Base-by-base conservation (phyloP, 2,329 filamentous ascomycete genomes). In the Ceratocystis variospora region DNA sequence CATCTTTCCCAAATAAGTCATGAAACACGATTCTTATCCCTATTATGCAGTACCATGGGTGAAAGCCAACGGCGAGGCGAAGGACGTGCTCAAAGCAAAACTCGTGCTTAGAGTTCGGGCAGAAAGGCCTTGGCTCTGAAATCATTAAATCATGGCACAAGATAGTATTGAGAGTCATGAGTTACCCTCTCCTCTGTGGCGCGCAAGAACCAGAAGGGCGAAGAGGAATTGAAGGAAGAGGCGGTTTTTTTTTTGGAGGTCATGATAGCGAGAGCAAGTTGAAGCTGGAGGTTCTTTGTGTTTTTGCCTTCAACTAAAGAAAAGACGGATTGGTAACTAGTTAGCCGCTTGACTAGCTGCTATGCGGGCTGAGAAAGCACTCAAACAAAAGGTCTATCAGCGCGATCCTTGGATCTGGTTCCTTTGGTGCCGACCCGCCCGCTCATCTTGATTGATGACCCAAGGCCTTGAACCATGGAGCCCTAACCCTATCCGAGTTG, bases 11-110 rank as follows among this genome's bases (percentile, higher is more conserved):
- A 8, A 31, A 31, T 59, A 31, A 31, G 28, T 25, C 25, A 59
- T 59, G 55, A 59, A 59, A 59, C 55, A 59, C 25, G 28, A 33
- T 59, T 31, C 31, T 31, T 53, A 59, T 59, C 55, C 31, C 55
- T 53, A 59, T 37, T 59, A 31, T 59, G 28, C 28, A 25, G 48
- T 53, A 53, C 48, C 19, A 25, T 25, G 19, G 48, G 19, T 15
- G 48, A 28, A 12, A 28, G 15, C 37, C 37, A 41, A 41, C 37
- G 37, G 37, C 22, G 10, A 28, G 22, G 22, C 19, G 55, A 28
- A 25, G 28, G 55, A 6, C 50, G 25, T 7, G 55, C 25, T 28
- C 48, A 59, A 19, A 59, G 37, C 37, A 41, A 41, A 17, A 37
- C 28, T 8, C 28, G 55, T 59, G 28, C 55, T 59, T 25, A 17